phyloP scores from a whole-genome alignment of 1,284 basidiomycete species.

The Leccinum subrobustum region DNA sequence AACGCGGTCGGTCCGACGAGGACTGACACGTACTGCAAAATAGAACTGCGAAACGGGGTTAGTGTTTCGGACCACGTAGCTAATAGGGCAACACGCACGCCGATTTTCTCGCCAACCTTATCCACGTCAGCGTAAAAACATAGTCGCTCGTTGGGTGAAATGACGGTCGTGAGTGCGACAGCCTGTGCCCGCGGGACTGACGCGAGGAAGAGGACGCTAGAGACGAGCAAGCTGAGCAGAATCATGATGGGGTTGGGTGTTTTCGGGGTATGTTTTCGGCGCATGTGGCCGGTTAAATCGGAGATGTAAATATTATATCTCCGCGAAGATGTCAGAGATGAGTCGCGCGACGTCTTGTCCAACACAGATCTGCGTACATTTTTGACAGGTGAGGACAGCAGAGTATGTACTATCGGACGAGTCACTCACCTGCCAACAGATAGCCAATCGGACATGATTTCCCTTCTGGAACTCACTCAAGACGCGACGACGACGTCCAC shows the following conservation, averaged over 20 bases:
- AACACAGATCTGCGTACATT: too few relatives aligned
- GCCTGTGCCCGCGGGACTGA: slow-evolving; percentile 28
- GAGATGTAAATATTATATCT: too few relatives aligned
- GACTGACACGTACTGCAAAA: slow-evolving; percentile 49
- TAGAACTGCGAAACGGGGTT: slow-evolving; percentile 44
- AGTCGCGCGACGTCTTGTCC: too few relatives aligned
- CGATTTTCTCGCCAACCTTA: slow-evolving; percentile 88
- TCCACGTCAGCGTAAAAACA: slow-evolving; percentile 99
- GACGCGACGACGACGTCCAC: too few relatives aligned
- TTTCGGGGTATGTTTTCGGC: slow-evolving; percentile 15
- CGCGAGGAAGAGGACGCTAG: slow-evolving; percentile 23
- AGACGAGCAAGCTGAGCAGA: slow-evolving; percentile 21
- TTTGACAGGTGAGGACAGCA: too few relatives aligned
- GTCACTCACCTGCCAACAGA: too few relatives aligned
- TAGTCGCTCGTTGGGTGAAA: slow-evolving; percentile 82
- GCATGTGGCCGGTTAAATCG: background rate
- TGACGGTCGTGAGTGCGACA: slow-evolving; percentile 87
- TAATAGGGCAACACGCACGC: slow-evolving; percentile 47
- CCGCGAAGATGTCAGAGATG: too few relatives aligned
- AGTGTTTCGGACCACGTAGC: slow-evolving; percentile 2
- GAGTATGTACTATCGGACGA: too few relatives aligned
- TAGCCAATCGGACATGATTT: too few relatives aligned
- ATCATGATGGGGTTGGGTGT: slow-evolving; percentile 20
- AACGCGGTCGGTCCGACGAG: slow-evolving; percentile 34
- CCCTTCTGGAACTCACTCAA: too few relatives aligned